Evolutionary conservation across 1,284 basidiomycete genomes (phyloP), one percentile per base, ranked within the genome.

Genomic region (Ceratorhiza oryzae-sativae): DNA sequence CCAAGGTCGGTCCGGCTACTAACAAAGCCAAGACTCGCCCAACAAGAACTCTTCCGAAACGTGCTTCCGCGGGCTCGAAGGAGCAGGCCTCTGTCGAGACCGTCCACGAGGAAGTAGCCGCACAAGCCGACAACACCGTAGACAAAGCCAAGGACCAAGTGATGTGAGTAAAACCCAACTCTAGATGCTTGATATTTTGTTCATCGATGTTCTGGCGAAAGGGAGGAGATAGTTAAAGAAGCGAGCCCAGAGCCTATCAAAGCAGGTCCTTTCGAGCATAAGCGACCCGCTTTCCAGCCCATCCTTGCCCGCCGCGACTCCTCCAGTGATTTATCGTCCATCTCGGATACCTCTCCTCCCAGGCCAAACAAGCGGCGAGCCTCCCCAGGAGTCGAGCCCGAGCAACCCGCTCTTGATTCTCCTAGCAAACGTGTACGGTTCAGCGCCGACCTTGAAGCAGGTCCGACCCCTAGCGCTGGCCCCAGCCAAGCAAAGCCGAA

Each of bases 361-460:
- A 23, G 30, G 13, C 30, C 67, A 12, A 59, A 34, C 41, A 70
- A 70, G 48, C 67, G 67, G 30, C 55, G 27, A 8, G 67, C 67
- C 13, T 45, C 67, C n/a, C 67, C 55, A 25, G 67, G 59, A 25
- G 18, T 23, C 41, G 30, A 59, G 15, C 9, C n/a, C 1, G 53
- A 48, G 25, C 27, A 32, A n/a, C 18, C 42, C 1, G 12, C 32
- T 12, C 27, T 61, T 4, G 67, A 70, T 30, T 70, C 67, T 2
- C 67, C 67, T 5, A 70, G 49, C 42, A 70, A 70, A 34, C 67
- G 67, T 48, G 67, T 70, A 20, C 67, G 67, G 13, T 70, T 70
- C 55, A 70, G 41, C 45, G 55, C 67, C 5, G 42, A 58, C 9
- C 55, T 70, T 23, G 67, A 70, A 41, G 67, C 67, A 18, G 67